phyloP scores from a whole-genome alignment of 2,329 filamentous ascomycete genomes.

The Diaporthe sp. region DNA sequence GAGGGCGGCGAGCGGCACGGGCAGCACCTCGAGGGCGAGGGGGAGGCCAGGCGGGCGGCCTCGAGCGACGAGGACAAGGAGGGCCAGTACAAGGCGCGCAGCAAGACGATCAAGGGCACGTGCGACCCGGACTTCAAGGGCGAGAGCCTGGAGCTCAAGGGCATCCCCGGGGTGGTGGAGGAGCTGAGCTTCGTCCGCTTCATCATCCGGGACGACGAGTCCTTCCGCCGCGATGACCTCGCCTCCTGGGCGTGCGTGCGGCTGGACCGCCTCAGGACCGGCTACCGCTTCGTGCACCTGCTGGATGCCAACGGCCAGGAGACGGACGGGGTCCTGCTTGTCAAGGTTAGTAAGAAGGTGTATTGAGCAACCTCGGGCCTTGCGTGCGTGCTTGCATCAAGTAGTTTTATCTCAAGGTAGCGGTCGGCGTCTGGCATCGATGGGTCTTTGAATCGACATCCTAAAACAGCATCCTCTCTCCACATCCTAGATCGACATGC shows the following conservation, averaged over 20 bases:
- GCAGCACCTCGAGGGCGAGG: constrained; percentile 33
- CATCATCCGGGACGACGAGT: constrained; percentile 89
- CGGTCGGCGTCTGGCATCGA: constrained; percentile 13
- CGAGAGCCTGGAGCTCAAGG: constrained; percentile 69
- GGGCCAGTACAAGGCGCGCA: constrained; percentile 66
- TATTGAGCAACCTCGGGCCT: constrained; percentile 34
- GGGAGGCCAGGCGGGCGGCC: constrained; percentile 29
- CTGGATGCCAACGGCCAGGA: constrained; percentile 76
- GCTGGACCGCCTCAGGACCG: constrained; percentile 81
- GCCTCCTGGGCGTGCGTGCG: constrained; percentile 92
- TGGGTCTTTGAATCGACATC: neutral
- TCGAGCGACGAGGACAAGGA: constrained; percentile 65
- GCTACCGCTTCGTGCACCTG: constrained; percentile 83
- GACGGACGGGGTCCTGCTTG: constrained; percentile 77
- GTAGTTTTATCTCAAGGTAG: constrained; percentile 8
- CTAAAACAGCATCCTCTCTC: neutral
- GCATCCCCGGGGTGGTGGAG: constrained; percentile 70
- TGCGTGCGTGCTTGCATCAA: neutral
- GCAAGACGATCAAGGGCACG: constrained; percentile 67
- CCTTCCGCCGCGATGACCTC: constrained; percentile 77
- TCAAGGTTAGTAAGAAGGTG: constrained; percentile 77
- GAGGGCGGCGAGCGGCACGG: constrained; percentile 61
- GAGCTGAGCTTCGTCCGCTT: constrained; percentile 82
- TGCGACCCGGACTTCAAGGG: constrained; percentile 71
- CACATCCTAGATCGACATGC: neutral